These are phyloP conservation scores for Phellopilus nigrolimitatus DNA, from an alignment of 1,284 basidiomycete genomes.

Conservation along the genomic window DNA sequence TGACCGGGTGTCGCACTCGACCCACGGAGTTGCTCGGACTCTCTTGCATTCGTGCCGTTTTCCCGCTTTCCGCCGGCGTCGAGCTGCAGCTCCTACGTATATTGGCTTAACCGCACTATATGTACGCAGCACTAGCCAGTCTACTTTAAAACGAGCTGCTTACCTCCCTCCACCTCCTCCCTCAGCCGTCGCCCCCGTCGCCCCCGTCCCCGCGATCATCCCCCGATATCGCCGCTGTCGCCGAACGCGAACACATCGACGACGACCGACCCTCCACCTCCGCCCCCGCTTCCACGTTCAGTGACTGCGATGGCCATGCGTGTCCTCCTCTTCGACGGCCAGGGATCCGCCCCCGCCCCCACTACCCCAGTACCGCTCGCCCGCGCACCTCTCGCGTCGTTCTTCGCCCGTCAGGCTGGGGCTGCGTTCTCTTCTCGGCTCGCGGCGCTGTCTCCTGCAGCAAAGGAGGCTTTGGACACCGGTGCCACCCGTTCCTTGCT, in stretches of 20 bases:
- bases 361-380: background rate
- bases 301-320: conserved; percentile 16
- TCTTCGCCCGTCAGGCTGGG: conserved; percentile 8
- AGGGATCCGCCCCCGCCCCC: conserved; percentile 12
- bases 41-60: background rate
- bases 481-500: conserved; percentile 10
- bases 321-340: conserved; percentile 20
- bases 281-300: background rate
- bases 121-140: background rate
- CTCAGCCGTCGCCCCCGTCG: conserved; percentile 1
- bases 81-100: no score
- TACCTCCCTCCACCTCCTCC: conserved; percentile 6
- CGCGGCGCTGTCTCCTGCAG: background rate
- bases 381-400: conserved; percentile 8
- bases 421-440: conserved; percentile 8
- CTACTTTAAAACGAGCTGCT: conserved; percentile 3
- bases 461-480: conserved; percentile 1
- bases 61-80: background rate
- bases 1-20: background rate
- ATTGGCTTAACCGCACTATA: background rate
- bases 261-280: background rate
- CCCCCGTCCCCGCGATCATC: background rate
- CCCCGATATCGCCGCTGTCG: background rate
- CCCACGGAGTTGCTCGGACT: no score
- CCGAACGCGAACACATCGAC: background rate